These are phyloP conservation scores for Pseudocercospora ulei DNA, from an alignment of 2,329 filamentous ascomycete species.

Conservation along the genomic window DNA sequence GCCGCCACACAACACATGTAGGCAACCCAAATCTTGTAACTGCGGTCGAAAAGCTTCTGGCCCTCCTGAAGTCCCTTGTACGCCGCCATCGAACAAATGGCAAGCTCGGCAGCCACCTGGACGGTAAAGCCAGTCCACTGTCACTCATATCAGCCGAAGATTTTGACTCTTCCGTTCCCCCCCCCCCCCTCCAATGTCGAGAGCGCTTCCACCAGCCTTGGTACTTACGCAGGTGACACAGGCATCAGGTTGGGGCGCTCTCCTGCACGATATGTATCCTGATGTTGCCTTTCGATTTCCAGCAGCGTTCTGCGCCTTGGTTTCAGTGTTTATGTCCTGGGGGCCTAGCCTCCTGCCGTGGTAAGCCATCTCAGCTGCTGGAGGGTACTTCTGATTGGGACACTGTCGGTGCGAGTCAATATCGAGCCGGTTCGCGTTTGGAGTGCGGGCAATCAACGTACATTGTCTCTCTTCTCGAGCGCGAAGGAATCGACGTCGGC, in stretches of 20 bases:
- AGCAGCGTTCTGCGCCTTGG: neutral
- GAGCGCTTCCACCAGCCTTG: too few species aligned
- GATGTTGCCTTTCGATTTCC: neutral
- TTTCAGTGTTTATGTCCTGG: neutral
- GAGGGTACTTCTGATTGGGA: neutral
- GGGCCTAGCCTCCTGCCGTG: neutral
- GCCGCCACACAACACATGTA: neutral
- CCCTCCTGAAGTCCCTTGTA: neutral
- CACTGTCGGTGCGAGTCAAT: neutral
- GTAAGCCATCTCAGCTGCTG: neutral
- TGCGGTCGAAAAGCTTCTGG: neutral
- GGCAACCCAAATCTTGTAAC: neutral
- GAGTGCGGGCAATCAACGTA: too few species aligned
- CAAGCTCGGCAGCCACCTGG: neutral
- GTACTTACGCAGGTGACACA: neutral
- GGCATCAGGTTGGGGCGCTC: neutral
- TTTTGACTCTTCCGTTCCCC: too few species aligned
- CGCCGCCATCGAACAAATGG: neutral
- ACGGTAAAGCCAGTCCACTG: neutral
- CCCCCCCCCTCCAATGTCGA: too few species aligned
- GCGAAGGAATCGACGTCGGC: neutral
- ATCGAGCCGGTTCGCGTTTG: too few species aligned
- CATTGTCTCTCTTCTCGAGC: neutral
- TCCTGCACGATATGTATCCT: neutral
- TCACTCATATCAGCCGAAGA: neutral